Evolutionary conservation across 106 monocot species (phyloP), one percentile per base, ranked within the genome.

Genomic region (Narthecium ossifragum): DNA sequence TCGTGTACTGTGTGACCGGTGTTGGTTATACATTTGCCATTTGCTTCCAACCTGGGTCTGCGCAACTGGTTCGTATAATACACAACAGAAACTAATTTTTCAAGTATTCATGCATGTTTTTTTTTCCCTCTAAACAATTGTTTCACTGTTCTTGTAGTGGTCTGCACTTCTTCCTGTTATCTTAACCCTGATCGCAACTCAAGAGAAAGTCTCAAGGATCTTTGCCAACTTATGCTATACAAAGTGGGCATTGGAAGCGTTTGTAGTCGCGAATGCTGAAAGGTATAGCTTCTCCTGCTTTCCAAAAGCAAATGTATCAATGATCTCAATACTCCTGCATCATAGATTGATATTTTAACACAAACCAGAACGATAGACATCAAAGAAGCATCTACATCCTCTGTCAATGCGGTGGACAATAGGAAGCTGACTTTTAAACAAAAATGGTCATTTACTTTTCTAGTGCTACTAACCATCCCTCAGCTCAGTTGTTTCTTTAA

Each of bases 1-100:
- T 93, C 8, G 93, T 93, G 1, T 89, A 93, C 69, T 89, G 93
- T 63, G 93, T 93, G 49, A 93, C 93, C 15, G 93, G 93, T 51
- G 77, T 93, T 29, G 93, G 88, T 21, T 93, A 93, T 57, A 62
- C 71, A 37, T 88, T 88, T 70, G 85, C 93, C 46, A 80, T 88
- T 59, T 88, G 79, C 67, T 88, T 94, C 64, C 76, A 85, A 61
- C 80, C 85, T 23, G 82, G 88, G 47, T 83, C 93, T 39, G 93
- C 93, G 1, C 93, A 93, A 64, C 63, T 93, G 85, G 93, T 93
- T 33, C 27, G 83, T 80, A 63, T 29, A 23, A 36, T 27, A 57
- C 43, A 23, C 20, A 29, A 18, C 21, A 43, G 8, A 45, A 20
- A 43, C 4, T 43, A 13, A 43, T 2, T 43, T 18, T 43, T 43